phyloP scores from a whole-genome alignment of 495 filamentous ascomycete species.

The Xylaria sp. region DNA sequence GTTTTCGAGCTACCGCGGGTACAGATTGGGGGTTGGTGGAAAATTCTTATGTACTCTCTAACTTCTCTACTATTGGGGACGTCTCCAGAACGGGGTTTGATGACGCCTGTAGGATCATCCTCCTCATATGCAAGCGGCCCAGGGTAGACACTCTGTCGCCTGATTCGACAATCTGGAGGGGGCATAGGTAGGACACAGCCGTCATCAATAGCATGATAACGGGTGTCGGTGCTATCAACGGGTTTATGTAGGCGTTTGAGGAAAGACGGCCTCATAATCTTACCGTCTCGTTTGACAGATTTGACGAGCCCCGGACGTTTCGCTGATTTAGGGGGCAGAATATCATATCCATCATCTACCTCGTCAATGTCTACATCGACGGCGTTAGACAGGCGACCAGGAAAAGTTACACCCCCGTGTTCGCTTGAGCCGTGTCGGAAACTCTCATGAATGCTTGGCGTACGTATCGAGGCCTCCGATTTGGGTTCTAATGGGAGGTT shows the following conservation, averaged over 20 bases:
- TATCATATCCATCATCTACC: background rate
- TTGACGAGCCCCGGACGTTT: conserved; percentile 31
- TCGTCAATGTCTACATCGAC: conserved; percentile 12
- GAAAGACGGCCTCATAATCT: background rate
- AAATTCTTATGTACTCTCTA: conserved; percentile 44
- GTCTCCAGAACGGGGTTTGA: conserved; percentile 31
- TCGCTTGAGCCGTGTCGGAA: conserved; percentile 31
- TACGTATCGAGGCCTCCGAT: conserved; percentile 27
- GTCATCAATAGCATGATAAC: conserved; percentile 31
- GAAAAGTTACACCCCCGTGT: background rate
- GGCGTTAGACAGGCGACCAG: conserved; percentile 6
- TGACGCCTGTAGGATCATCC: conserved; percentile 34
- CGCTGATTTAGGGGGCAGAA: conserved; percentile 27
- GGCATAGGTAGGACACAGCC: conserved; percentile 34
- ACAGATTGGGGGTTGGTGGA: conserved; percentile 47
- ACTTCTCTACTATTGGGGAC: conserved; percentile 46
- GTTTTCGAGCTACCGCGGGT: conserved; percentile 44
- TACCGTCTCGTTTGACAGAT: conserved; percentile 26
- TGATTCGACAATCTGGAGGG: conserved; percentile 32
- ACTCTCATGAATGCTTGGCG: conserved; percentile 29
- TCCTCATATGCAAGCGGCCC: conserved; percentile 37
- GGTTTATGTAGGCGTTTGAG: conserved; percentile 14
- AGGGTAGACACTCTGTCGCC: conserved; percentile 28
- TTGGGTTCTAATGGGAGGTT: conserved; percentile 22
- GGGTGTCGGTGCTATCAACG: conserved; percentile 20